phyloP scores from a whole-genome alignment of 208 protist species.

The Acanthamoeba quina region DNA sequence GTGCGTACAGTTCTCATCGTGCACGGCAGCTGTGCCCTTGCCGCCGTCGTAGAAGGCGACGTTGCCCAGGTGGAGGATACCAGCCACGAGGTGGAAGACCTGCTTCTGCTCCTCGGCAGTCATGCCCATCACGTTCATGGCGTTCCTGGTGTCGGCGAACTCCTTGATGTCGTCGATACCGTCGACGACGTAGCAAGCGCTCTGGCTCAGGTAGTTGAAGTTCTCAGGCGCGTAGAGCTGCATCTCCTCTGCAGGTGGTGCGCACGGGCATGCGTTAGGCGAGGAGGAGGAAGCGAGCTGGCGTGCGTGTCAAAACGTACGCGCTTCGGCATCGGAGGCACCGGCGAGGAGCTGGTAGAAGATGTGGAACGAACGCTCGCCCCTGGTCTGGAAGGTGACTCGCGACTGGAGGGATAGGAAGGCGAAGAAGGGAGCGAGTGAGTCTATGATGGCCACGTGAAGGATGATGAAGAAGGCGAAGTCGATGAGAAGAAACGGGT shows the following conservation, averaged over 20 bases:
- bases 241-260: neutral
- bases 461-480: neutral
- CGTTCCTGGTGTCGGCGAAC: constrained; percentile 89
- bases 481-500: neutral
- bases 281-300: neutral
- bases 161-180: constrained; percentile 94
- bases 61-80: constrained; percentile 91
- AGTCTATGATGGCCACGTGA: neutral
- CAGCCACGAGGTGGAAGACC: constrained; percentile 86
- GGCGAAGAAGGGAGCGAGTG: neutral
- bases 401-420: constrained; percentile 77
- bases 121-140: constrained; percentile 95
- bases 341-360: constrained; percentile 81
- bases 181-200: constrained; percentile 87
- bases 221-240: constrained; percentile 81
- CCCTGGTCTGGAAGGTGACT: constrained; percentile 82
- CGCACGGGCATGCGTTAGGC: neutral
- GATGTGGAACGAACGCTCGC: constrained; percentile 86
- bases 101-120: constrained; percentile 79
- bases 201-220: constrained; percentile 92
- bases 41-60: constrained; percentile 87
- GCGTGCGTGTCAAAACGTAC: neutral
- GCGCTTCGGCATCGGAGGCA: constrained; percentile 7
- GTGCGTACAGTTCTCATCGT: constrained; percentile 49
- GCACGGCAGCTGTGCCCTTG: constrained; percentile 80